phyloP scores from a whole-genome alignment of 108 stramenopile species.

The Stephanodiscus minutulus region DNA sequence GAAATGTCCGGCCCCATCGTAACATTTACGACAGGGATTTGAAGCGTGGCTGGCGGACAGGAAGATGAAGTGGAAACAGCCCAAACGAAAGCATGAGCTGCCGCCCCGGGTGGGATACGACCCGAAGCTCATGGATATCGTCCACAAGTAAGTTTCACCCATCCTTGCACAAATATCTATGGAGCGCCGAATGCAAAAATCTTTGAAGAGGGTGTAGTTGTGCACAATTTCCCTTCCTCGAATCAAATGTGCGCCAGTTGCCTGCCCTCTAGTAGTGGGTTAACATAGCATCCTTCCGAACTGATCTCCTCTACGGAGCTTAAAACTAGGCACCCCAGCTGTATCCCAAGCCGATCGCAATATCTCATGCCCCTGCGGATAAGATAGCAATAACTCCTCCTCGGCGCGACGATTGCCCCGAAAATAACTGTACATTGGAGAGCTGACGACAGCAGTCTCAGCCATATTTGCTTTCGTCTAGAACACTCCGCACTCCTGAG shows the following conservation, averaged over 20 bases:
- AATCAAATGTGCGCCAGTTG: neutral
- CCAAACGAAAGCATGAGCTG: neutral
- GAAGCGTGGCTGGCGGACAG: neutral
- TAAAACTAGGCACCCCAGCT: neutral
- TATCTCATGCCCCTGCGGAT: conserved; percentile 57
- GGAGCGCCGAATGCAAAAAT: no score
- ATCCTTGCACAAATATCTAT: no score
- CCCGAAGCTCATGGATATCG: neutral
- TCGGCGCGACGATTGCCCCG: conserved; percentile 70
- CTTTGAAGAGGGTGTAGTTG: no score
- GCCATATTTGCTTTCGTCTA: no score
- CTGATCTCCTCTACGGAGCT: neutral
- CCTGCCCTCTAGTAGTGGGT: neutral
- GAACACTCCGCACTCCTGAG: no score
- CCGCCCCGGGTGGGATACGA: no score
- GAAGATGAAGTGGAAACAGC: neutral
- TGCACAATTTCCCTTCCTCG: neutral
- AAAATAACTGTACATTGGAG: conserved; percentile 43
- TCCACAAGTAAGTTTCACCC: neutral
- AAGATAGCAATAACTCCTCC: conserved; percentile 45
- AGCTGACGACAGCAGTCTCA: no score
- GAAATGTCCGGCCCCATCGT: neutral
- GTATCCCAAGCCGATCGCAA: conserved; percentile 47
- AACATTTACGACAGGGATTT: conserved; percentile 4
- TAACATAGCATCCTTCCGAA: neutral